Evolutionary conservation across 2,329 filamentous ascomycete genomes (phyloP), one percentile per base, ranked within the genome.

Genomic region (Emydomyces testavorans): DNA sequence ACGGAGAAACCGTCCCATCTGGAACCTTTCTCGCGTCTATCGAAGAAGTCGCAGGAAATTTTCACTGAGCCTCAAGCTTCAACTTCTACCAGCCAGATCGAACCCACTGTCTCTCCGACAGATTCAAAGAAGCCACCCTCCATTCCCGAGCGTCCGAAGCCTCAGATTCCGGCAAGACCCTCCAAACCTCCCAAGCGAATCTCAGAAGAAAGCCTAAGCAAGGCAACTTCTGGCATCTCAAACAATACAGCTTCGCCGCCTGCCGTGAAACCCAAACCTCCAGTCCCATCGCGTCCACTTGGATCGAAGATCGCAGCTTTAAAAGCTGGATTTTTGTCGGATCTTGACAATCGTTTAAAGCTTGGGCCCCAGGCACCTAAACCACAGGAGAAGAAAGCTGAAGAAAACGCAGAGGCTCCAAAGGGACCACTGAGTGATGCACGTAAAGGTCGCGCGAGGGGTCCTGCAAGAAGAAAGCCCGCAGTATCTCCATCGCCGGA

Each of bases 251-350:
- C 58, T 29, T 28, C 65, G 4, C 63, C 70, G 10, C 58, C 67
- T 2, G 59, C 70, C 13, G 63, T 73, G 10, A 93, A 88, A 62
- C 66, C 78, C n/a, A 96, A 95, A 62, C 89, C 92, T 3, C 77
- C 80, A 0, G 77, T 96, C 1, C 89, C 92, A 8, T 77, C 81
- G 11, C 79, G 87, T 38, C 85, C 88, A 1, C 75, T 76, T 36
- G 85, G 85, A 7, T 78, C 80, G 58, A 96, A 96, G 71, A 93
- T 98, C 62, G 87, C 89, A 13, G 84, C 86, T 20, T 71, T 98
- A 26, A 88, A 94, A 66, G 85, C 85, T 31, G 87, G 85, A 2
- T 96, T 98, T 65, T 80, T 98, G 75, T 88, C 81, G 37, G 90
- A 96, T 60, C 71, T 98, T 35, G 94, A 96, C 65, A 89, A 87